Percentiles rank a stretch among this genome's conserved stretches.
These are phyloP conservation scores for Lentinus tigrinus DNA, from an alignment of 768 basidiomycete genomes.

Conservation along the genomic window DNA sequence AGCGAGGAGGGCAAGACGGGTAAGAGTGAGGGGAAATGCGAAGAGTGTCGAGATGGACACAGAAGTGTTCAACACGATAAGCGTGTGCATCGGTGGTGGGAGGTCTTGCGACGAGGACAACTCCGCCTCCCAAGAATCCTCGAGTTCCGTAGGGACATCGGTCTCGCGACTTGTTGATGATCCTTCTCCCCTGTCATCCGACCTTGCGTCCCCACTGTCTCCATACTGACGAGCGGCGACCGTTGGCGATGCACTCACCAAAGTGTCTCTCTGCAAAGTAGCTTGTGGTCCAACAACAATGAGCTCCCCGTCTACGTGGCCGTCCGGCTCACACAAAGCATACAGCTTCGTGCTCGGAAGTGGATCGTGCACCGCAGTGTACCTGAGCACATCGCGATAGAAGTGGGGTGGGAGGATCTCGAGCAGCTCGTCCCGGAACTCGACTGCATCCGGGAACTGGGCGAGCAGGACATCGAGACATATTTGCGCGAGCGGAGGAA, in stretches of 20 bases:
- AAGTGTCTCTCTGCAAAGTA: conserved; percentile 42
- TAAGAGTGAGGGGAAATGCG: conserved; percentile 62
- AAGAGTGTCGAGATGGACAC: conserved; percentile 46
- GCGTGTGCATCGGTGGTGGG: conserved; percentile 37
- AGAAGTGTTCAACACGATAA: conserved; percentile 50
- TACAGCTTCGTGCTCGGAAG: conserved; percentile 49
- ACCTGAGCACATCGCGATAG: conserved; percentile 55
- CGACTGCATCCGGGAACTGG: conserved; percentile 29
- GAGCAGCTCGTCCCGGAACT: conserved; percentile 45
- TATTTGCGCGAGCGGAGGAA: conserved; percentile 55
- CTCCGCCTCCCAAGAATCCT: conserved; percentile 18
- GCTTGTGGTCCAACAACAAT: conserved; percentile 59
- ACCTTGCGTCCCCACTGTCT: not conserved
- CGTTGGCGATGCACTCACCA: conserved; percentile 22
- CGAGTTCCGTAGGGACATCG: not conserved
- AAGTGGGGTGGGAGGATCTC: conserved; percentile 59
- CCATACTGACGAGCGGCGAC: not conserved
- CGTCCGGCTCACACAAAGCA: conserved; percentile 46
- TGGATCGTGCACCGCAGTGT: conserved; percentile 57
- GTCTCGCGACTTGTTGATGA: not conserved
- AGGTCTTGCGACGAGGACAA: conserved; percentile 11
- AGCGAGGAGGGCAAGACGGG: conserved; percentile 57
- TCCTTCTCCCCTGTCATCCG: conserved; percentile 2
- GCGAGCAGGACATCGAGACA: conserved; percentile 52
- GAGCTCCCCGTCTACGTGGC: conserved; percentile 63